Percentiles rank a stretch among this genome's conserved stretches.
Conservation (phyloP, 2,329 filamentous ascomycete species). For the Nemania diffusa region DNA sequence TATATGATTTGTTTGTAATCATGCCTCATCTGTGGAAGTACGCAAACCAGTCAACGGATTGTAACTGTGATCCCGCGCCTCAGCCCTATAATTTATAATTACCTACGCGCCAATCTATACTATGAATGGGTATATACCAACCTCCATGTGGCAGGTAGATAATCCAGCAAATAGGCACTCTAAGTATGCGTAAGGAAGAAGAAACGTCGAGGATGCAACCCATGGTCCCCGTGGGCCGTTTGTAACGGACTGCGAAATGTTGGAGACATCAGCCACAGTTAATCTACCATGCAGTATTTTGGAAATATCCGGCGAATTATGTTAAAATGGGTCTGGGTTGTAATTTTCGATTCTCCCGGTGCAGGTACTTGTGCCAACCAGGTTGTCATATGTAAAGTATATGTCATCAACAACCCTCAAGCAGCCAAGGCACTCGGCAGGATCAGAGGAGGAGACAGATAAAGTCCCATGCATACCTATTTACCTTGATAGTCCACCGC, state of each 20-base stretch:
- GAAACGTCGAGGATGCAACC: neutral
- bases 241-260: neutral
- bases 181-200: neutral
- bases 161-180: neutral
- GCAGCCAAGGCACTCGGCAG: no score
- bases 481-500: neutral
- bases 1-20: no score
- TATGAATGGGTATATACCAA: no score
- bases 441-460: neutral
- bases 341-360: no score
- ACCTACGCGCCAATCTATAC: neutral
- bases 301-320: no score
- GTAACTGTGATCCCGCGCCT: constrained; percentile 8
- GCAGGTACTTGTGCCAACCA: no score
- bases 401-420: no score
- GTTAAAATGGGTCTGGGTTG: no score
- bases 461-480: neutral
- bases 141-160: neutral
- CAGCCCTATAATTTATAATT: constrained; percentile 13
- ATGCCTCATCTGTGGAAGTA: neutral
- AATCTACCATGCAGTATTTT: no score
- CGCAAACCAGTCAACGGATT: constrained; percentile 1
- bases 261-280: neutral
- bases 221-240: neutral
- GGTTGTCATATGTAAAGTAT: no score